Base-by-base conservation (phyloP, 2,329 filamentous ascomycete genomes). In the Cyphellophora europaea region DNA sequence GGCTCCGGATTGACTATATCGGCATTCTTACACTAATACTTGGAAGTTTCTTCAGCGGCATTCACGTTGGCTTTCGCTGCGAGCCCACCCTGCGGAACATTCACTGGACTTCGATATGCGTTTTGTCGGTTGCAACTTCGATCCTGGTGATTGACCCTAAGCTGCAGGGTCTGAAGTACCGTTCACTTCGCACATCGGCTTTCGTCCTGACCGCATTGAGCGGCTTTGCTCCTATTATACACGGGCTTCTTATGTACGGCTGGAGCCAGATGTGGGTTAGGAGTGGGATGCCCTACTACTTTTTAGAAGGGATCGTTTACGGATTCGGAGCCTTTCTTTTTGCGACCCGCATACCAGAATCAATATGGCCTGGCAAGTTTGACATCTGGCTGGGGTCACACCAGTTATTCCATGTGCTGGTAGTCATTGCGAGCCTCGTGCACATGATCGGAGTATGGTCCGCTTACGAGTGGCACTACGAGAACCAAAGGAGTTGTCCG, bases 351-450 rank as follows among this genome's bases (percentile, higher is more conserved):
- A 39, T 48, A 14, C 48, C 48, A 2, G 48, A 50, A 32, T 49
- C 46, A 2, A 40, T 49, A 15, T 52, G 37, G 32, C 56, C 57
- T 2, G 55, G 53, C 3, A 40, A 36, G 11, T 58, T 59, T 35
- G 54, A 58, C 33, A 49, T 58, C 19, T 57, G 50, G 45, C 51
- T 52, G 11, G 47, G 48, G 11, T 58, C 54, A 5, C 56, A 58
- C 37, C 52, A 51, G 3, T 41, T 57, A 11, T 59, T 53, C 43
- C 56, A 59, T 37, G 23, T 56, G 3, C 48, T 58, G 3, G 56
- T 59, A 6, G 63, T 65, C 0, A 19, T 66, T 4, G 61, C 59
- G 5, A 58, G 58, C 16, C 42, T 53, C 17, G 49, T 61, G 10
- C 60, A 69, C 49, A 41, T 65, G 27, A 45, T 56, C 28, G 62